phyloP scores from a whole-genome alignment of 805 yeast genomes.

The Yamadazyma kitorensis region DNA sequence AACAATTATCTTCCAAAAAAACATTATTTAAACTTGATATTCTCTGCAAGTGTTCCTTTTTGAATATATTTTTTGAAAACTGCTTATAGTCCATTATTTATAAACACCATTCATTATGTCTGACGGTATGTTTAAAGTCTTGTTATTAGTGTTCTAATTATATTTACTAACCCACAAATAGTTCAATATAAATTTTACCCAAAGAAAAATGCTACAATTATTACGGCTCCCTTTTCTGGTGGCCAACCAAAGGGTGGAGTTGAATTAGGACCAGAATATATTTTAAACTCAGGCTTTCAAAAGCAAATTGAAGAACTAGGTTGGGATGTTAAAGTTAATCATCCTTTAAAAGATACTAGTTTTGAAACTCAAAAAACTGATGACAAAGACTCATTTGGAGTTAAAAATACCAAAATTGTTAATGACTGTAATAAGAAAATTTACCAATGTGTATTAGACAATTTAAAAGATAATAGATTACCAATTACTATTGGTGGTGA shows the following conservation, averaged over 20 bases:
- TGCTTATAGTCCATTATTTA: too few species aligned
- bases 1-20: too few species aligned
- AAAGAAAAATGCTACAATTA: slow-evolving; percentile 57
- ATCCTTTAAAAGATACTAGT: slow-evolving; percentile 53
- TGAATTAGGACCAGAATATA: slow-evolving; percentile 85
- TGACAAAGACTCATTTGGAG: slow-evolving; percentile 48
- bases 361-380: slow-evolving; percentile 42
- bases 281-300: slow-evolving; percentile 69
- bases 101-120: too few species aligned
- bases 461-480: slow-evolving; percentile 47
- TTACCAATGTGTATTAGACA: slow-evolving; percentile 54
- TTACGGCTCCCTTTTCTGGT: slow-evolving; percentile 91
- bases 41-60: too few species aligned
- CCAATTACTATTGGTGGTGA: slow-evolving; percentile 95
- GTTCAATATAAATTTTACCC: slow-evolving; percentile 54
- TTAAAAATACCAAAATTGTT: slow-evolving; percentile 75
- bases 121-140: too few species aligned
- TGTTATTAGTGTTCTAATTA: background rate
- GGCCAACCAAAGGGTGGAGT: slow-evolving; percentile 96
- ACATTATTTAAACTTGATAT: too few species aligned
- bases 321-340: slow-evolving; percentile 57
- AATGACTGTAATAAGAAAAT: slow-evolving; percentile 67
- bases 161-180: slow-evolving; percentile 7
- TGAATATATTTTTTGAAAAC: too few species aligned
- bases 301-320: slow-evolving; percentile 63